Base-by-base conservation (phyloP, 2,329 filamentous ascomycete genomes). In the Didymellaceae sp. region DNA sequence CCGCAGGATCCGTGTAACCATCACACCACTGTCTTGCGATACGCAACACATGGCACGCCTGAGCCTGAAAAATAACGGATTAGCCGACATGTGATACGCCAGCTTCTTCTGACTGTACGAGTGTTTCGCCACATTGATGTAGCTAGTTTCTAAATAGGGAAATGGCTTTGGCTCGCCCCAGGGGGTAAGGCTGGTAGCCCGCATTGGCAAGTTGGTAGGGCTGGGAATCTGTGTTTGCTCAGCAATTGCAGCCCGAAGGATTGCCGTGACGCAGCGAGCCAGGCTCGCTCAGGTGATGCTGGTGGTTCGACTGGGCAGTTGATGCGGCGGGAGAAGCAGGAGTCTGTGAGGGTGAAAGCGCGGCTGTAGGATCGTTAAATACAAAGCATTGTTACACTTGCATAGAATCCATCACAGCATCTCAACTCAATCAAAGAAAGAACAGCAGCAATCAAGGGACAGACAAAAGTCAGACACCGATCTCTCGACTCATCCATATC, bases 1-100 rank as follows among this genome's bases (percentile, higher is more conserved):
- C 46, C 28, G 38, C 35, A 41, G 46, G 48, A 46, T 48, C n/a
- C 28, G 38, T 30, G 32, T 35, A 44, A 52, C 38, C 31, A 54
- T 66, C 63, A 66, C 63, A 62, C 63, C 64, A 67, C 59, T 42
- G 20, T 66, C 62, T 57, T 49, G 26, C 49, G 40, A 54, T 39
- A 46, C 46, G 21, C 51, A 33, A 37, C 54, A 30, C 30, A 46
- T 28, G 37, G 20, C 33, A 52, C 48, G 44, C 52, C 33, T 47
- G 32, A 34, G 21, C 24, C 37, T 45, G 39, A 49, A 32, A 49
- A 5, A 13, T 2, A 5, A 11, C 17, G 25, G 21, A 16, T 25
- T 37, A 10, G 6, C 6, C 3, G 2, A 1, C 3, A 16, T 18
- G 4, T 33, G 32, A 52, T 8, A 46, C 37, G 48, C 11, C 13